Percentiles rank a stretch among this genome's conserved stretches.
Evolutionary conservation across 1,284 basidiomycete genomes (phyloP).

Genomic region (Porogramme epimiltina): DNA sequence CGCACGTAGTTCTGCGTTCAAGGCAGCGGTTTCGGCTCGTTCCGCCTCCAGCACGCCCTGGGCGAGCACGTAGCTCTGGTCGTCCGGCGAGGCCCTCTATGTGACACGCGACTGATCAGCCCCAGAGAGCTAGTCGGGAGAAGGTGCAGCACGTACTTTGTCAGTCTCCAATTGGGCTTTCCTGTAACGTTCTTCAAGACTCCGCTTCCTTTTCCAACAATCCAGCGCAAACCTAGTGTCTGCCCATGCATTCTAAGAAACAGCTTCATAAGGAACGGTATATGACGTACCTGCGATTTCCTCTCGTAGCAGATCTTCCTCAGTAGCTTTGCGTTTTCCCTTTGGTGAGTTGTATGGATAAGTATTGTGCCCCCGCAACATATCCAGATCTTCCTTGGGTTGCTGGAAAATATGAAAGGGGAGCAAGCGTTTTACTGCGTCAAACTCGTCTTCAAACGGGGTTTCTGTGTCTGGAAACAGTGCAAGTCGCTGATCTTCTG

Average conservation of each 20-base stretch:
- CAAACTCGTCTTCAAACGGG: constrained; percentile 60
- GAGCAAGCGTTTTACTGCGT: constrained; percentile 65
- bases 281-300: constrained; percentile 56
- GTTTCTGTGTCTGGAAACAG: constrained; percentile 67
- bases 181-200: constrained; percentile 58
- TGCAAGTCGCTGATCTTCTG: constrained; percentile 59
- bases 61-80: constrained; percentile 62
- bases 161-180: constrained; percentile 53
- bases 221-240: constrained; percentile 71
- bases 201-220: constrained; percentile 58
- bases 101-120: constrained; percentile 6
- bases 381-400: constrained; percentile 59
- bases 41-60: constrained; percentile 67
- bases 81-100: constrained; percentile 59
- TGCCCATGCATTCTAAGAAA: constrained; percentile 10
- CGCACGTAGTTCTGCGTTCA: constrained; percentile 60
- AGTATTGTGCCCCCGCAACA: constrained; percentile 17
- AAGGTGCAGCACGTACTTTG: constrained; percentile 44
- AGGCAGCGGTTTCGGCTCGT: constrained; percentile 54
- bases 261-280: not conserved
- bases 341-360: constrained; percentile 27
- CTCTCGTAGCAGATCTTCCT: constrained; percentile 41
- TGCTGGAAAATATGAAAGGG: constrained; percentile 80
- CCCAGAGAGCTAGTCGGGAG: constrained; percentile 1
- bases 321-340: constrained; percentile 60